Conservation (phyloP, 352 stramenopile genomes). For the Pythium aristosporum region DNA sequence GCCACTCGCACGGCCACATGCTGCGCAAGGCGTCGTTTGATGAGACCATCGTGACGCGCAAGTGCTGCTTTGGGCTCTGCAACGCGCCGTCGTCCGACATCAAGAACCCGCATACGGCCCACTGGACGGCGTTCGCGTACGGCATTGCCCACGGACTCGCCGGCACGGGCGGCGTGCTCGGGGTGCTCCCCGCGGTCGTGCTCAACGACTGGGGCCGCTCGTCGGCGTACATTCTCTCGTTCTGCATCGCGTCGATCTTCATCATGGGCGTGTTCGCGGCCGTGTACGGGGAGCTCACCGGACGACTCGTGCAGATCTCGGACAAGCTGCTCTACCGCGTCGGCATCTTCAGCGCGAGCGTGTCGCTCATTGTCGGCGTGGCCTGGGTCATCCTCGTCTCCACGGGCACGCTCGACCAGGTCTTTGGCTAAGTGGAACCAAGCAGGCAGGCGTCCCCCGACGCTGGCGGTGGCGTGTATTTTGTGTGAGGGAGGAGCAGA, state of each 20-base stretch:
- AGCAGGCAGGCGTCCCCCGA: no score
- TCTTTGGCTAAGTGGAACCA: constrained; percentile 31
- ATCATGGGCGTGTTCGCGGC: constrained; percentile 78
- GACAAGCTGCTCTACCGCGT: constrained; percentile 37
- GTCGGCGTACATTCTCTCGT: constrained; percentile 62
- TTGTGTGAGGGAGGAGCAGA: no score
- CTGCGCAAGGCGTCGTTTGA: constrained; percentile 32
- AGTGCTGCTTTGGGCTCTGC: constrained; percentile 45
- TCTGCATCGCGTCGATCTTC: constrained; percentile 68
- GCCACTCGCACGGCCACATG: constrained; percentile 2
- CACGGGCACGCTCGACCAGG: constrained; percentile 37
- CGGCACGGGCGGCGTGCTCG: constrained; percentile 44
- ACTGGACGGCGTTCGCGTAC: constrained; percentile 47
- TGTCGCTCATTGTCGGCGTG: constrained; percentile 45
- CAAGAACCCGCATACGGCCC: constrained; percentile 35
- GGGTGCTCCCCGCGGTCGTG: constrained; percentile 72
- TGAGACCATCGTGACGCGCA: constrained; percentile 35
- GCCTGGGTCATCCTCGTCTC: constrained; percentile 46
- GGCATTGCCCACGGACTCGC: constrained; percentile 78
- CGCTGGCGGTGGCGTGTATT: no score
- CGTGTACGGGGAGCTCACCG: constrained; percentile 49
- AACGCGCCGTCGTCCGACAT: constrained; percentile 41
- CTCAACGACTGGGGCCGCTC: constrained; percentile 48
- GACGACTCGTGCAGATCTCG: constrained; percentile 27
- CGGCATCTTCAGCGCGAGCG: constrained; percentile 34